Evolutionary conservation across 2,329 filamentous ascomycete genomes (phyloP), one percentile per base, ranked within the genome.

Genomic region (Cladosporium cucumerinum): DNA sequence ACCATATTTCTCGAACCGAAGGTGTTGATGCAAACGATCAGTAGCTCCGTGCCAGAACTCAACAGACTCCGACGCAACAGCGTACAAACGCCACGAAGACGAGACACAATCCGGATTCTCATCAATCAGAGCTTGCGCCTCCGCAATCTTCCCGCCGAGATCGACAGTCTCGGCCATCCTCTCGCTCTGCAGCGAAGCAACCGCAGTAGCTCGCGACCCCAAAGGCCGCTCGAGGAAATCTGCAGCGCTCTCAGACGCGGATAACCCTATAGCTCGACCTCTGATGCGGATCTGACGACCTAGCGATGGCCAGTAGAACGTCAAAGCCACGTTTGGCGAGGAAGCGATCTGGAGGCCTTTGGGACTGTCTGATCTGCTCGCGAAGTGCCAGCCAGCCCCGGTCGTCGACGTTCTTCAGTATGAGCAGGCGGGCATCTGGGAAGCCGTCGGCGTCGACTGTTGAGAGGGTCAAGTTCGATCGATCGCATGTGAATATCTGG

Each of bases 331-430:
- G 1, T 54, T 32, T 8, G 51, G 18, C 30, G 51, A 54, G 30
- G 51, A 18, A n/a, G 16, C 51, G 16, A 54, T 54, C 28, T 54
- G 51, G 2, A 14, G 14, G 5, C 51, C 51, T 54, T 54, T 54
- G 10, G 51, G 51, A 14, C 51, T 32, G 51, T 54, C 51, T 2
- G 26, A 18, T 30, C 32, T 54, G 51, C 26, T 54, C 14, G 51
- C 51, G 51, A 54, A 54, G n/a, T 54, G 51, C 51, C 51, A 54
- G 51, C 51, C 51, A 54, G 10, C 51, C 51, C 32, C 51, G 51
- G 4, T 54, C 26, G 30, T 54, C 51, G 28, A 54, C 51, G 18
- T 54, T 54, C 28, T 54, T 54, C 51, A 54, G 26, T 10, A 54
- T 54, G 51, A 54, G 51, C 3, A 54, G 28, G 18, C 51, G 51